Base-by-base conservation (phyloP, 169 alveolate genomes). In the Cryptosporidium xiaoi region DNA sequence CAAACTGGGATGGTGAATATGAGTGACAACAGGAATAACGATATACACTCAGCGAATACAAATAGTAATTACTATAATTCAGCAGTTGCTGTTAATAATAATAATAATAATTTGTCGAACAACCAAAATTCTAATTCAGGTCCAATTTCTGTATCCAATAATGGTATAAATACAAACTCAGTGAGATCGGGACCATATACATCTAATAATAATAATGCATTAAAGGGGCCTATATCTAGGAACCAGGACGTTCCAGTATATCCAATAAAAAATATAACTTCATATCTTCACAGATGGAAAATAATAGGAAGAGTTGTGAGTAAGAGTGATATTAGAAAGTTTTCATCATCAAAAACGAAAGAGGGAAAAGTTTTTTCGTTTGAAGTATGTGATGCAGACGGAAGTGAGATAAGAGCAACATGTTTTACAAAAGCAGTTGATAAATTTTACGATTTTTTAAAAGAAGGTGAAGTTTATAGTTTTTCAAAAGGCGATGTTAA, bases 321-420 rank as follows among this genome's bases (percentile, higher is more conserved):
- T 64, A 83, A 83, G 46, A 69, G 87, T 29, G 91, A 83, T 51
- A 44, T 83, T 48, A 71, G 91, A 6, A 83, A 51, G 46, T 83
- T 83, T 65, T 60, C 69, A 12, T 69, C 83, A n/a, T 64, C 85
- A 31, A 71, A 82, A 51, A 65, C 87, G 29, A 77, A 77, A 64
- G 91, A 83, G 34, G 91, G 91, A 0, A 71, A 83, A 51, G 82
- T 83, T n/a, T 83, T 83, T 65, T 83, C 91, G 8, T 69, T 83
- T 24, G 91, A 83, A 40, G 46, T 83, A 36, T 71, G 83, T 53
- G 91, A 83, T 68, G 91, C 65, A 1, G 87, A 83, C 18, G 84
- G 85, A 18, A 82, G 82, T 53, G 85, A 83, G 34, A 83, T 83
- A 3, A 64, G 91, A 13, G 91, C 91, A 13, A 83, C 85, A 31